phyloP scores from a whole-genome alignment of 257 asterid species.

The Fraxinus anomala region DNA sequence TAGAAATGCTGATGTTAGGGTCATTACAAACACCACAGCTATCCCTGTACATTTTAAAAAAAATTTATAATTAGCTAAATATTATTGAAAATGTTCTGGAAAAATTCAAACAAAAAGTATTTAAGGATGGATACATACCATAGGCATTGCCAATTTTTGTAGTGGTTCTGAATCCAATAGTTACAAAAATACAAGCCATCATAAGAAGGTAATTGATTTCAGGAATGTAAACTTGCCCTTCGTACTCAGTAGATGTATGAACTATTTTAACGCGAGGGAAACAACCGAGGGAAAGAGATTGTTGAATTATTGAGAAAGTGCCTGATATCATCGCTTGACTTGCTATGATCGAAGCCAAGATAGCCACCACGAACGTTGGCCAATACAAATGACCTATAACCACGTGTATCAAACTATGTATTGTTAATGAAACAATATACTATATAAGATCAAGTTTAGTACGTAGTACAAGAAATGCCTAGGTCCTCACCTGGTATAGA shows the following conservation, averaged over 20 bases:
- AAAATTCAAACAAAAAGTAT: background rate
- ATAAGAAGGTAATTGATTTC: conserved; percentile 44
- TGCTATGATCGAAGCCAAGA: conserved; percentile 41
- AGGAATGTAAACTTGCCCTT: conserved; percentile 45
- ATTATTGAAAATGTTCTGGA: background rate
- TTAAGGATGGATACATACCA: conserved; percentile 23
- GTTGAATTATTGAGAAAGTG: conserved; percentile 44
- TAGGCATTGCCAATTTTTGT: conserved; percentile 42
- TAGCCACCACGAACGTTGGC: conserved; percentile 49
- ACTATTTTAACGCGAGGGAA: conserved; percentile 43
- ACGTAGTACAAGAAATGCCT: background rate
- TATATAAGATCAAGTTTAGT: background rate
- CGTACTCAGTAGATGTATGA: conserved; percentile 39
- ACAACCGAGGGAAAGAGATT: conserved; percentile 46
- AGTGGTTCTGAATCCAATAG: conserved; percentile 37
- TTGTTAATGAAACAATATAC: background rate
- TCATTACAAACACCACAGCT: conserved; percentile 46
- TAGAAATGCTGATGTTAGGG: conserved; percentile 36
- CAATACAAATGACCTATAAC: conserved; percentile 39
- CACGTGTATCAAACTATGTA: background rate
- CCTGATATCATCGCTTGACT: conserved; percentile 52
- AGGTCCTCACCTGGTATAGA: conserved; percentile 34
- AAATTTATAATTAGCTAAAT: background rate
- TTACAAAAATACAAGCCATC: conserved; percentile 39
- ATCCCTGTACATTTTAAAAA: conserved; percentile 31